Percentiles rank a stretch among this genome's conserved stretches.
Evolutionary conservation across 2,329 filamentous ascomycete species (phyloP).

Genomic region (Aspergillus viridinutans): DNA sequence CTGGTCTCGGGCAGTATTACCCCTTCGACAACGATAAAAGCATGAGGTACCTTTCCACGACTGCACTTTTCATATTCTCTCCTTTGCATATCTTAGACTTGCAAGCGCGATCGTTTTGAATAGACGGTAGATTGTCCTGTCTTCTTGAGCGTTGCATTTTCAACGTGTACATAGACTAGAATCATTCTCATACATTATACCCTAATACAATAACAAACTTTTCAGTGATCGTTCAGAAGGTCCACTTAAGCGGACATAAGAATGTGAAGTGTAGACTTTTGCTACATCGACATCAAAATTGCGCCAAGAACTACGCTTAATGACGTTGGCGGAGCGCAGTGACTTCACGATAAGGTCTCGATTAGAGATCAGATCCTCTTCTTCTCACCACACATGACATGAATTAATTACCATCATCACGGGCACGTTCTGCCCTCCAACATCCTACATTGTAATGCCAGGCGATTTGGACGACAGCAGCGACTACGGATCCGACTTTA

Average conservation of each 20-base stretch:
- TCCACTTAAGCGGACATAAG: not conserved
- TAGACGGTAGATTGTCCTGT: not conserved
- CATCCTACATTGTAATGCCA: constrained; percentile 8
- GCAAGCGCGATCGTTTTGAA: not conserved
- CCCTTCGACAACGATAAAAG: constrained; percentile 13
- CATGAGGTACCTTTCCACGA: not conserved
- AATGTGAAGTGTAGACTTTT: no score
- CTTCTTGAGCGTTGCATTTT: not conserved
- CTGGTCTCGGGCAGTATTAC: constrained; percentile 3
- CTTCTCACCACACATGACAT: constrained; percentile 12
- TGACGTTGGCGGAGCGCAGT: not conserved
- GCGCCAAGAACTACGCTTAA: not conserved
- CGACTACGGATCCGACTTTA: constrained; percentile 63
- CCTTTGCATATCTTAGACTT: not conserved
- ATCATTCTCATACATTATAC: not conserved
- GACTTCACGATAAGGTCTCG: not conserved
- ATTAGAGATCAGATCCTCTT: not conserved
- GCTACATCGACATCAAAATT: no score
- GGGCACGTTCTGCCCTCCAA: constrained; percentile 31
- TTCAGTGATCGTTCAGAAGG: not conserved
- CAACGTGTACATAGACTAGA: not conserved
- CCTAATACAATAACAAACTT: not conserved
- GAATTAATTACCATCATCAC: constrained; percentile 15
- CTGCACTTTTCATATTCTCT: not conserved
- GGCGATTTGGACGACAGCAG: constrained; percentile 35